Conservation (phyloP, 106 monocot species). For the Allium cepa region DNA sequence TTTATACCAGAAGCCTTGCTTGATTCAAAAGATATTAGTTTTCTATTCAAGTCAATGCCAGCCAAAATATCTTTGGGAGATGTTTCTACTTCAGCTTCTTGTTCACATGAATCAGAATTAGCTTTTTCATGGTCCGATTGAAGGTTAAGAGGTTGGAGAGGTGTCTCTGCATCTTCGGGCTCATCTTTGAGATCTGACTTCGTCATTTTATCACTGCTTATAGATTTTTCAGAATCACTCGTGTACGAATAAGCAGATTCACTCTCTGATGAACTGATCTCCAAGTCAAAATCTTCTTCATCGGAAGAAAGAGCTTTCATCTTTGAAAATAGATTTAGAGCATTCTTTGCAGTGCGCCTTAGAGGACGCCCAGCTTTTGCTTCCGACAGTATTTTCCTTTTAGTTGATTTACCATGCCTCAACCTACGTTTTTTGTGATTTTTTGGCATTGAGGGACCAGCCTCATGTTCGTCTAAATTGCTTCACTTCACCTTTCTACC, state of each 20-base stretch:
- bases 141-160: constrained; percentile 19
- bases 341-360: constrained; percentile 88
- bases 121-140: constrained; percentile 16
- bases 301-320: constrained; percentile 64
- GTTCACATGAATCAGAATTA: too few species aligned
- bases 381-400: constrained; percentile 57
- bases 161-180: constrained; percentile 23
- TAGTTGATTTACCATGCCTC: constrained; percentile 34
- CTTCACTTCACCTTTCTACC: constrained; percentile 82
- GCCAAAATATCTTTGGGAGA: too few species aligned
- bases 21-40: too few species aligned
- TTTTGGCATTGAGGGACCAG: constrained; percentile 18
- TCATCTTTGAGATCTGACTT: constrained; percentile 27
- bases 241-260: constrained; percentile 55
- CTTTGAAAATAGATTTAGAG: constrained; percentile 74
- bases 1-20: constrained; percentile 32
- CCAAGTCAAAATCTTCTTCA: constrained; percentile 58
- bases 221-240: constrained; percentile 52
- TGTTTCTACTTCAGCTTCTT: too few species aligned
- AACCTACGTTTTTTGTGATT: constrained; percentile 21
- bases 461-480: constrained; percentile 69
- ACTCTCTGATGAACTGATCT: constrained; percentile 49
- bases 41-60: too few species aligned
- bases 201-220: constrained; percentile 15
- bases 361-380: constrained; percentile 58